Conservation (phyloP, 108 stramenopile genomes). For the Cylindrotheca fusiformis region DNA sequence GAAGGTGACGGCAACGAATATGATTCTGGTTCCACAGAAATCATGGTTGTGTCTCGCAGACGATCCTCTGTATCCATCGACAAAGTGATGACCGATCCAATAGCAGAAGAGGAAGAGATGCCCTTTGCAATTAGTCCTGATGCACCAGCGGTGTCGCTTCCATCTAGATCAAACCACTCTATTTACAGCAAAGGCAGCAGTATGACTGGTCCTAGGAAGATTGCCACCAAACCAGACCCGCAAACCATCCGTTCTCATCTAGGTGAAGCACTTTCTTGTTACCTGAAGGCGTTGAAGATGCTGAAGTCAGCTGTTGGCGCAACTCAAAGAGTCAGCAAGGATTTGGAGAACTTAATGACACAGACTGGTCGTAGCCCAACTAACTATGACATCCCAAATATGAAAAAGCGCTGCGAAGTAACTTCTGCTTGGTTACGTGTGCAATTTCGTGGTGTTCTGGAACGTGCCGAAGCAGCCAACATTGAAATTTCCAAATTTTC, state of each 20-base stretch:
- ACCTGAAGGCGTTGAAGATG: constrained; percentile 79
- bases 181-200: constrained; percentile 24
- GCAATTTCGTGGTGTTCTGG: constrained; percentile 82
- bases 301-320: constrained; percentile 77
- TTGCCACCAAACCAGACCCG: constrained; percentile 25
- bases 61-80: constrained; percentile 31
- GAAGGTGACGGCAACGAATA: constrained; percentile 53
- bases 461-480: constrained; percentile 80
- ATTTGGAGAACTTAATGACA: constrained; percentile 43
- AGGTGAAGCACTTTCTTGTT: constrained; percentile 76
- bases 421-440: constrained; percentile 69
- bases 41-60: constrained; percentile 37
- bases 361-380: constrained; percentile 29
- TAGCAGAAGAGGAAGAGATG: constrained; percentile 79
- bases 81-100: constrained; percentile 39
- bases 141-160: constrained; percentile 31
- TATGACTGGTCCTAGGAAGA: constrained; percentile 3
- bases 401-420: constrained; percentile 66
- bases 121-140: constrained; percentile 77
- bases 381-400: constrained; percentile 30
- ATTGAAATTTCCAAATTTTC: constrained; percentile 65
- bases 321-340: constrained; percentile 60
- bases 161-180: constrained; percentile 26
- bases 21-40: constrained; percentile 43
- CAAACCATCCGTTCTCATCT: constrained; percentile 54